A percentile compares a stretch with the other conserved stretches of the same genome.
These are phyloP conservation scores for Penicillium sp. DNA, from an alignment of 2,329 filamentous ascomycete genomes.

Conservation along the genomic window DNA sequence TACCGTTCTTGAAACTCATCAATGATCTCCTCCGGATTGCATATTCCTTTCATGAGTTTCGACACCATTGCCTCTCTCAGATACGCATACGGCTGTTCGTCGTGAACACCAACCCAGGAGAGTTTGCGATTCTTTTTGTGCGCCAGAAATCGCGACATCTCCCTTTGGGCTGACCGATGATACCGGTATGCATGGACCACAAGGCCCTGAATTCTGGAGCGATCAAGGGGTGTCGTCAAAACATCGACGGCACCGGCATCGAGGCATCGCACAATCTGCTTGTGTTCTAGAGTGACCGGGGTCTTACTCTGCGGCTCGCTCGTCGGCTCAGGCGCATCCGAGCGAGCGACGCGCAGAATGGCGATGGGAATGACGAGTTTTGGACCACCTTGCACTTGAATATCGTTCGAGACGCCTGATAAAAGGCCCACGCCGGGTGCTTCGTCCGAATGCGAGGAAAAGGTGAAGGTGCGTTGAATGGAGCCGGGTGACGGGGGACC, in stretches of 20 bases:
- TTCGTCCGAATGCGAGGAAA: slow-evolving; percentile 45
- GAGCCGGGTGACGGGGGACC: slow-evolving; percentile 32
- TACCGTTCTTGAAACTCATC: slow-evolving; percentile 59
- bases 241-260: slow-evolving; percentile 87
- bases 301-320: slow-evolving; percentile 27
- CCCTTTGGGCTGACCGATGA: slow-evolving; percentile 70
- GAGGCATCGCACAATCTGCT: slow-evolving; percentile 67
- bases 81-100: slow-evolving; percentile 84
- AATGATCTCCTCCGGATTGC: slow-evolving; percentile 63
- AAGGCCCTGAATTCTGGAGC: slow-evolving; percentile 70
- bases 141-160: slow-evolving; percentile 70
- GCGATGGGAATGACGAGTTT: slow-evolving; percentile 53
- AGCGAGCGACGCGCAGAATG: slow-evolving; percentile 37
- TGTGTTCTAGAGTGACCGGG: slow-evolving; percentile 44
- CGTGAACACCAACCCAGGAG: slow-evolving; percentile 86
- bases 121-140: slow-evolving; percentile 74
- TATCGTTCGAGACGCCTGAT: slow-evolving; percentile 49
- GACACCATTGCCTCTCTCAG: slow-evolving; percentile 89
- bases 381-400: slow-evolving; percentile 50
- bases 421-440: slow-evolving; percentile 50
- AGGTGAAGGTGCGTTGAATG: slow-evolving; percentile 41
- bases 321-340: slow-evolving; percentile 18
- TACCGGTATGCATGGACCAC: slow-evolving; percentile 81
- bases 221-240: slow-evolving; percentile 73
- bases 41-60: slow-evolving; percentile 84